Evolutionary conservation across 2,329 filamentous ascomycete genomes (phyloP), one percentile per base, ranked within the genome.

Genomic region (Cryoendolithus antarcticus): DNA sequence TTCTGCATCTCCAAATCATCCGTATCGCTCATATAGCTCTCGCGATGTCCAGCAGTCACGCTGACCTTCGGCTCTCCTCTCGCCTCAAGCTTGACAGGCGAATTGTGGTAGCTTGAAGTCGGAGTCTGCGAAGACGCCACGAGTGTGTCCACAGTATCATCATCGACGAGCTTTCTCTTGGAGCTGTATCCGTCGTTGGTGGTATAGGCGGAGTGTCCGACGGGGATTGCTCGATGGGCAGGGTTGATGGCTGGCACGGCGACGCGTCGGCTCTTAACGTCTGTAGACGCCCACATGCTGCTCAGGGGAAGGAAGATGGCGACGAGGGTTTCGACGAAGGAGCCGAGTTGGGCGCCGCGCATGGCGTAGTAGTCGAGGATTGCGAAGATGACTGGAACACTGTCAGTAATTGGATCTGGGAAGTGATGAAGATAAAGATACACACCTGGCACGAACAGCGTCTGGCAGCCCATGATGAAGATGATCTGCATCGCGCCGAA

Each of bases 381-480:
- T 1, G 73, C 70, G 55, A 82, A 76, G 45, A 80, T 62, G 15
- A 72, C 77, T 81, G 44, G 5, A 9, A 30, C 39, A n/a, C 30
- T 34, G 44, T 52, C 31, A 50, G 41, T 11, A 8, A 6, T 7
- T 8, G 31, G 27, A 43, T 32, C 38, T 47, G 30, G 9, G 40
- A 15, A 38, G 39, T 35, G 29, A 21, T 30, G 34, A 34, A 38
- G 13, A 33, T n/a, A 24, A 19, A 19, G 30, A 30, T 9, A 53
- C 66, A 58, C 63, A 78, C 77, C 70, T 53, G 78, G 78, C 44
- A 81, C 63, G 28, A 77, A 52, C 65, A 82, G 67, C 1, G 77
- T 80, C 58, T 80, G 77, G 44, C 72, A 76, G 35, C 75, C 73
- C 70, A 80, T 79, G 49, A 80, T 70, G 54, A 78, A 78, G 44